Evolutionary conservation across 768 basidiomycete species (phyloP).

Genomic region (Lactifluus hygrophoroides): DNA sequence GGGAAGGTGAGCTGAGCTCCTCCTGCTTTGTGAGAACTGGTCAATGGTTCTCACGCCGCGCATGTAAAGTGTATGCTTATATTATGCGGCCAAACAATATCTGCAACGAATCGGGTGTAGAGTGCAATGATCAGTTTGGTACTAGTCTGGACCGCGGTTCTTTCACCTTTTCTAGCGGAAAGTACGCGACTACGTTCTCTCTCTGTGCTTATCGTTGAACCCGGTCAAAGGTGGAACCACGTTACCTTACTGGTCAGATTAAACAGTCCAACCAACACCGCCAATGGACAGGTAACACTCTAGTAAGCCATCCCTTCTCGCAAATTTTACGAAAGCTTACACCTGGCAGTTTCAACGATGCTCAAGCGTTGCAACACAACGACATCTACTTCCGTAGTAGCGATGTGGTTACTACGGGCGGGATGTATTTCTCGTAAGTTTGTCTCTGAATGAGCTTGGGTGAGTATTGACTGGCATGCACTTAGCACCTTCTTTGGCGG

Average conservation of each 20-base stretch:
- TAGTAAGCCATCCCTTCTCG: slow-evolving; percentile 42
- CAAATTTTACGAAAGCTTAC: background rate
- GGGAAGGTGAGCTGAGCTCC: slow-evolving; percentile 50
- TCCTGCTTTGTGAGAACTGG: background rate
- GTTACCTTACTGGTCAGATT: slow-evolving; percentile 70
- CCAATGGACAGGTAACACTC: slow-evolving; percentile 67
- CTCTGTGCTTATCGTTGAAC: background rate
- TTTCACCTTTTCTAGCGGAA: slow-evolving; percentile 52
- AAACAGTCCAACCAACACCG: slow-evolving; percentile 55
- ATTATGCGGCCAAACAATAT: slow-evolving; percentile 55
- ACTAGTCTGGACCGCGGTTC: slow-evolving; percentile 63
- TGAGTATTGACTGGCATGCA: background rate
- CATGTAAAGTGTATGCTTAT: slow-evolving; percentile 64
- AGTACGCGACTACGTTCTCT: slow-evolving; percentile 37
- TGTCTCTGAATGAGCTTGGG: background rate
- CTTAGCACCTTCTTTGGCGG: slow-evolving; percentile 81
- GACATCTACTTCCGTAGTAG: slow-evolving; percentile 57
- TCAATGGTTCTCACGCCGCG: slow-evolving; percentile 2
- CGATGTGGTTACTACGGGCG: slow-evolving; percentile 46
- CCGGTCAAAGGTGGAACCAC: slow-evolving; percentile 48
- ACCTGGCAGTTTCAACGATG: slow-evolving; percentile 54
- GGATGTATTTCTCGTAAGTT: slow-evolving; percentile 65
- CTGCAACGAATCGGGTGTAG: slow-evolving; percentile 45
- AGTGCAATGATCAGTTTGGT: slow-evolving; percentile 69
- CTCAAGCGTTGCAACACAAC: slow-evolving; percentile 48